These are phyloP conservation scores for Blastocystis hominis DNA, from an alignment of 352 stramenopile species.

Conservation along the genomic window DNA sequence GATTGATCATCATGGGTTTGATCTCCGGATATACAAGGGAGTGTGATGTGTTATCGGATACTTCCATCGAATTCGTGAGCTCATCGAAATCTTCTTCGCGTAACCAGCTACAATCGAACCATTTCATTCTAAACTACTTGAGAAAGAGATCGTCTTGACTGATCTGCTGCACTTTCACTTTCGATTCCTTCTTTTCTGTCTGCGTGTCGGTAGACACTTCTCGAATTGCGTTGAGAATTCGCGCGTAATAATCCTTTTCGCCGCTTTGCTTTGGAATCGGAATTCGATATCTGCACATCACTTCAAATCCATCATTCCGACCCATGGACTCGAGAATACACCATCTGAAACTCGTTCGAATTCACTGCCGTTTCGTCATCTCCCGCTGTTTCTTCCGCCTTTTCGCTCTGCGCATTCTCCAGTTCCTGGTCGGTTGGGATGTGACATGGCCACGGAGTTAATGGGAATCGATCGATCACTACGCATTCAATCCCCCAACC, in stretches of 20 bases:
- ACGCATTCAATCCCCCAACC: neutral
- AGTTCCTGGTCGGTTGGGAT: neutral
- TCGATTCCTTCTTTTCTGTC: neutral
- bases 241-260: conserved; percentile 24
- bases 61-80: neutral
- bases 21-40: conserved; percentile 10
- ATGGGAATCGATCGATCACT: neutral
- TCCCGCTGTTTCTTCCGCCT: neutral
- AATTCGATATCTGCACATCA: conserved; percentile 25
- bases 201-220: neutral
- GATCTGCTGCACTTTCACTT: conserved; percentile 12
- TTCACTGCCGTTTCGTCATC: neutral
- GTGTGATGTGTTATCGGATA: neutral
- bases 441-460: conserved; percentile 31
- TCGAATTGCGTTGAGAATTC: neutral
- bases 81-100: conserved; percentile 38
- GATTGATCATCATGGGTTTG: neutral
- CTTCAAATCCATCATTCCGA: neutral
- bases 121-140: neutral
- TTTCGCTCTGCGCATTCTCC: neutral
- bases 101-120: neutral
- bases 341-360: neutral
- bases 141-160: neutral
- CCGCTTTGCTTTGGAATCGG: conserved; percentile 6
- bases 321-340: conserved; percentile 47